Conservation (phyloP, 2,329 filamentous ascomycete species). For the Hirsutella thompsonii region DNA sequence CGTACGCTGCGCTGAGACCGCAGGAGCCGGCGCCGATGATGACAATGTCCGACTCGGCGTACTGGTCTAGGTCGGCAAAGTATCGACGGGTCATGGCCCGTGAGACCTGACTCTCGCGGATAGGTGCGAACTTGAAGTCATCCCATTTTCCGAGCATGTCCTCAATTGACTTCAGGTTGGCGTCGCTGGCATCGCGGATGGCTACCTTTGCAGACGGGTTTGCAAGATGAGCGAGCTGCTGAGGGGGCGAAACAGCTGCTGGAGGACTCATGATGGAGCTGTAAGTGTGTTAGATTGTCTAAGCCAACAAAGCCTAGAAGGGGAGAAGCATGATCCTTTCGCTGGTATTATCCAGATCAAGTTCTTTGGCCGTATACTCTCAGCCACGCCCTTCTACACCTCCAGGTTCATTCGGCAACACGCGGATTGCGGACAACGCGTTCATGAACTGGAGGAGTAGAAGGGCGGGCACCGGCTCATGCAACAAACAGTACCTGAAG, state of each 20-base stretch:
- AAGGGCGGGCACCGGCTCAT: slow-evolving; percentile 48
- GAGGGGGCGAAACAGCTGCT: slow-evolving; percentile 48
- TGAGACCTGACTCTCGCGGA: slow-evolving; percentile 84
- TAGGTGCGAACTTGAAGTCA: slow-evolving; percentile 68
- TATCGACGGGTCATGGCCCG: slow-evolving; percentile 90
- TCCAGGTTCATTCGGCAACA: neutral
- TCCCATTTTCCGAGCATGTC: slow-evolving; percentile 70
- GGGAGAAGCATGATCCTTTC: slow-evolving; percentile 89
- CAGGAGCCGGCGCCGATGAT: slow-evolving; percentile 86
- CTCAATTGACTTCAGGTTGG: slow-evolving; percentile 37
- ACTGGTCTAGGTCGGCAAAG: slow-evolving; percentile 77
- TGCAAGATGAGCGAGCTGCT: slow-evolving; percentile 32
- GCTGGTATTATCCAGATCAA: slow-evolving; percentile 99
- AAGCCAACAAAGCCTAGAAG: slow-evolving; percentile 10
- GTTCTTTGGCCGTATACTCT: slow-evolving; percentile 84
- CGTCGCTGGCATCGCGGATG: slow-evolving; percentile 9
- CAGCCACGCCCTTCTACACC: slow-evolving; percentile 29
- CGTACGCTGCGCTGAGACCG: slow-evolving; percentile 74
- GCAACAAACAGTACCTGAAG: slow-evolving; percentile 35
- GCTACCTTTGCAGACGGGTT: slow-evolving; percentile 31
- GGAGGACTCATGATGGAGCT: slow-evolving; percentile 62
- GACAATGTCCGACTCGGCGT: slow-evolving; percentile 88
- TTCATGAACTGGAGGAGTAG: neutral
- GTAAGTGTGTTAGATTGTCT: slow-evolving; percentile 16
- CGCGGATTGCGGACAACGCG: neutral